A percentile compares a stretch with the other conserved stretches of the same genome.
These are phyloP conservation scores for Penicillium sp. DNA, from an alignment of 2,329 filamentous ascomycete genomes.

Conservation along the genomic window DNA sequence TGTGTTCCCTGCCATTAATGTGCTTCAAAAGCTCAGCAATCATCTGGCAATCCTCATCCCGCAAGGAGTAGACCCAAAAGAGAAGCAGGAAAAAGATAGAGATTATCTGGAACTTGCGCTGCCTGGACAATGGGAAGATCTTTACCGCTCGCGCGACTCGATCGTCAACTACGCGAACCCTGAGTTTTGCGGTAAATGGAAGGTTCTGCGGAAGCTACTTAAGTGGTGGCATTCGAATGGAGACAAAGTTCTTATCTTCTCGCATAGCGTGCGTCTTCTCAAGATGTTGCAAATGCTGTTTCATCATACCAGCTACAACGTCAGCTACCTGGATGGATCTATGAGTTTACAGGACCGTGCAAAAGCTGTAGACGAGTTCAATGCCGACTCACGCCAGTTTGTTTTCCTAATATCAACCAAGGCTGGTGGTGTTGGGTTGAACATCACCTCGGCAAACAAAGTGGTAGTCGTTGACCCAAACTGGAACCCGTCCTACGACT, in stretches of 20 bases:
- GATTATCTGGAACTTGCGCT: conserved; percentile 71
- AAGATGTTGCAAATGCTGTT: conserved; percentile 84
- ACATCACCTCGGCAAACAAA: conserved; percentile 97
- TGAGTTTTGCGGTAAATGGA: conserved; percentile 97
- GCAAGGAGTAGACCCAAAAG: conserved; percentile 58
- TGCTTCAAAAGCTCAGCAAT: conserved; percentile 84
- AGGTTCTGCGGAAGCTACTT: conserved; percentile 79
- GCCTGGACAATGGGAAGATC: conserved; percentile 70
- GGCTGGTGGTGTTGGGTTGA: conserved; percentile 88
- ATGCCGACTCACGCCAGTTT: conserved; percentile 80
- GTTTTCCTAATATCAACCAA: conserved; percentile 95
- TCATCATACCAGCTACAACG: conserved; percentile 81
- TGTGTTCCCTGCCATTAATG: conserved; percentile 82
- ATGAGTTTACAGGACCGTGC: conserved; percentile 82
- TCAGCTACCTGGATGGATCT: conserved; percentile 85
- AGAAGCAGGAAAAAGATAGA: conserved; percentile 77
- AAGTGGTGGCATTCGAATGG: conserved; percentile 86
- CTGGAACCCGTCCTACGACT: conserved; percentile 93
- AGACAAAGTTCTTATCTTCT: conserved; percentile 95
- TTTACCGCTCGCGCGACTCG: conserved; percentile 74
- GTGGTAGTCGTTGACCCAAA: conserved; percentile 96
- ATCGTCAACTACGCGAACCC: conserved; percentile 80
- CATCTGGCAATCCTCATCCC: conserved; percentile 89
- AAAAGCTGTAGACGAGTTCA: conserved; percentile 83
- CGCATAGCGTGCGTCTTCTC: conserved; percentile 82